A percentile compares a stretch with the other conserved stretches of the same genome.
phyloP scores from a whole-genome alignment of 345 rosid genomes.

The Geranium rotundifolium region DNA sequence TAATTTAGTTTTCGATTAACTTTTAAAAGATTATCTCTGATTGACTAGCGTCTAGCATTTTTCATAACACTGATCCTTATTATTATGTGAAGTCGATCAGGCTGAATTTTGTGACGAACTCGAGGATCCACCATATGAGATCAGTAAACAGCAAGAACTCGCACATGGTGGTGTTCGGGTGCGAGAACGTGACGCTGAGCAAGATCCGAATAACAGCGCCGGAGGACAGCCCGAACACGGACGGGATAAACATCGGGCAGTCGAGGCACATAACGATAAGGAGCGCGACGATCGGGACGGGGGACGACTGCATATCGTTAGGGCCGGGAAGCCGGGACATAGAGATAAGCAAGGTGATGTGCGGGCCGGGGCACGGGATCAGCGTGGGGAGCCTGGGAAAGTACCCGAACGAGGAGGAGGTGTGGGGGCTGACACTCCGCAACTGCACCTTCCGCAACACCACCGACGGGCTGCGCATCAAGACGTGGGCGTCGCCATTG shows the following conservation, averaged over 20 bases:
- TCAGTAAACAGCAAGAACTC: constrained; percentile 11
- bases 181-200: constrained; percentile 8
- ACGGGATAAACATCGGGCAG: constrained; percentile 17
- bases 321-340: constrained; percentile 15
- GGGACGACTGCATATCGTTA: constrained; percentile 21
- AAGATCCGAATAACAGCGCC: constrained; percentile 2
- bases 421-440: constrained; percentile 2
- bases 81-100: not conserved
- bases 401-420: constrained; percentile 8
- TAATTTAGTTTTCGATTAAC: too few relatives aligned
- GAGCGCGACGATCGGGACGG: constrained; percentile 5
- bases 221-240: constrained; percentile 13
- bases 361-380: constrained; percentile 18
- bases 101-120: not conserved
- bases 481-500: constrained; percentile 13
- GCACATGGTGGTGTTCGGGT: constrained; percentile 6
- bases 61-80: too few relatives aligned
- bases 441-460: constrained; percentile 10
- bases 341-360: not conserved
- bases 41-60: too few relatives aligned
- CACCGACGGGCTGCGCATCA: constrained; percentile 7
- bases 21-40: too few relatives aligned
- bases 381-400: constrained; percentile 15
- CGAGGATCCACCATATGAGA: not conserved
- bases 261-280: constrained; percentile 9